phyloP scores from a whole-genome alignment of 2,329 filamentous ascomycete genomes.

The Lizonia empirigonia region DNA sequence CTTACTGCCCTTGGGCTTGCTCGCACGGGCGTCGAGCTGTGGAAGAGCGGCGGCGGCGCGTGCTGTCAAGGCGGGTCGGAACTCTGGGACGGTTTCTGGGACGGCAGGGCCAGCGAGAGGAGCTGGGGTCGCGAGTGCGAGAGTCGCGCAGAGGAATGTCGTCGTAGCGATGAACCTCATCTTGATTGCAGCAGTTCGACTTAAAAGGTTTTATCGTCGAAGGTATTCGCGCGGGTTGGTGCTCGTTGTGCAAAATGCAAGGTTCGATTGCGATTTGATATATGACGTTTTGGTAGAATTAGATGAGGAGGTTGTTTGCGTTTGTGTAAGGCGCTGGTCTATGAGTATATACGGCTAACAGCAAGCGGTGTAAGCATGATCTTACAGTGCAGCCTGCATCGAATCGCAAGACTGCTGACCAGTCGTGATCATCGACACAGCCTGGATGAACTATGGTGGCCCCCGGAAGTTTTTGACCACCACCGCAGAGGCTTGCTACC shows the following conservation, averaged over 20 bases:
- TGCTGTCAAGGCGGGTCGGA: constrained; percentile 12
- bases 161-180: constrained; percentile 37
- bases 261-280: not conserved
- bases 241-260: no score
- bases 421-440: constrained; percentile 24
- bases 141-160: constrained; percentile 31
- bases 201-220: no score
- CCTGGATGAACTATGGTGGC: no score
- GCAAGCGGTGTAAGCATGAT: constrained; percentile 8
- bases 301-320: not conserved
- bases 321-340: not conserved
- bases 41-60: constrained; percentile 21
- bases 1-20: constrained; percentile 15
- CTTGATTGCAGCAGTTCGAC: constrained; percentile 2
- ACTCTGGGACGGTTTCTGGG: constrained; percentile 17
- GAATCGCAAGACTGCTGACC: constrained; percentile 16
- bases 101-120: constrained; percentile 20
- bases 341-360: not conserved
- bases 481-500: no score
- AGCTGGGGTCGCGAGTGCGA: constrained; percentile 38
- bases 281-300: not conserved
- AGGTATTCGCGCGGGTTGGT: no score
- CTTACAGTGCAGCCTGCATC: constrained; percentile 3
- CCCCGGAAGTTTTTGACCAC: no score
- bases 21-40: constrained; percentile 29